Conservation (phyloP, 257 asterid genomes). For the Ophiorrhiza pumila region DNA sequence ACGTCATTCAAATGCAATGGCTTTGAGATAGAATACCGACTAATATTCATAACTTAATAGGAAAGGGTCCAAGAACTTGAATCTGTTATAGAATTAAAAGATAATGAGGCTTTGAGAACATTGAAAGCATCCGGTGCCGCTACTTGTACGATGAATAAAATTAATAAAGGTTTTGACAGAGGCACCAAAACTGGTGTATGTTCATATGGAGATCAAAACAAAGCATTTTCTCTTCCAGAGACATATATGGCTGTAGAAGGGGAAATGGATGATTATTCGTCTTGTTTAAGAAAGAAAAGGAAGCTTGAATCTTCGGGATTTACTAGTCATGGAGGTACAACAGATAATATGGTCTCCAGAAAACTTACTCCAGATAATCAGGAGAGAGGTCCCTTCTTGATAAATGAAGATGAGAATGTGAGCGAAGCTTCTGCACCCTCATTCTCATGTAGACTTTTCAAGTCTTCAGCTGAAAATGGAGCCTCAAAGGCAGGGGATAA, state of each 20-base stretch:
- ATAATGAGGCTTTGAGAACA: slow-evolving; percentile 61
- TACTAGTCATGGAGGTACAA: slow-evolving; percentile 19
- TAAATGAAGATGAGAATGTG: slow-evolving; percentile 24
- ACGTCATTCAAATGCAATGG: slow-evolving; percentile 14
- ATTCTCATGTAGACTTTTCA: slow-evolving; percentile 12
- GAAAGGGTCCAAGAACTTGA: slow-evolving; percentile 68
- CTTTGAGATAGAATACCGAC: slow-evolving; percentile 14
- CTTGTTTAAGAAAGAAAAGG: slow-evolving; percentile 24
- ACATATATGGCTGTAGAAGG: slow-evolving; percentile 26
- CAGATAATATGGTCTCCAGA: slow-evolving; percentile 18
- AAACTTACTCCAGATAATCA: slow-evolving; percentile 25
- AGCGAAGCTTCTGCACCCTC: slow-evolving; percentile 17
- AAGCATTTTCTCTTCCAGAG: slow-evolving; percentile 22
- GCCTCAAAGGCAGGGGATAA: slow-evolving; percentile 27
- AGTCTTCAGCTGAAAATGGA: slow-evolving; percentile 20
- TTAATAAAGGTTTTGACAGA: slow-evolving; percentile 17
- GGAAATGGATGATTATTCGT: slow-evolving; percentile 22
- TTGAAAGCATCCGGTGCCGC: slow-evolving; percentile 37
- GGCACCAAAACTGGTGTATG: slow-evolving; percentile 23
- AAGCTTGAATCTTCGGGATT: slow-evolving; percentile 27
- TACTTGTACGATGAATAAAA: slow-evolving; percentile 6
- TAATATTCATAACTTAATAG: slow-evolving; percentile 37
- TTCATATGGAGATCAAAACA: slow-evolving; percentile 32
- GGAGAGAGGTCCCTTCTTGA: slow-evolving; percentile 25
- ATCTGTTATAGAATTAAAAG: slow-evolving; percentile 54